These are phyloP conservation scores for Stemphylium lycopersici DNA, from an alignment of 2,329 filamentous ascomycete genomes.

Conservation along the genomic window DNA sequence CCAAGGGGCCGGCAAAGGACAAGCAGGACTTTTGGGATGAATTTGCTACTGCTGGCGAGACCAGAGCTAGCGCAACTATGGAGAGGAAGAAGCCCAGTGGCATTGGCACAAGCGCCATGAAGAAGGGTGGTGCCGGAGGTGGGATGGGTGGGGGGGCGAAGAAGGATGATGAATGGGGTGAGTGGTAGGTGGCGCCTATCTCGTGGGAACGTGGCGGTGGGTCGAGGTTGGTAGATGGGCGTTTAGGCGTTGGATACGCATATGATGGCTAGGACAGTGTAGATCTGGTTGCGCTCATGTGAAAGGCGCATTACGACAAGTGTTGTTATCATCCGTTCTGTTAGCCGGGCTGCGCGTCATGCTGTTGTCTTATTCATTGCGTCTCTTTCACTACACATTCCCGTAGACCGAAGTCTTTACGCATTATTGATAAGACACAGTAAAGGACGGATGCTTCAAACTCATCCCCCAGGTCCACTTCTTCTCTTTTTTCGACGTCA, in stretches of 20 bases:
- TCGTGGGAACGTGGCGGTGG: background rate
- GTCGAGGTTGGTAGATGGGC: background rate
- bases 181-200: constrained; percentile 51
- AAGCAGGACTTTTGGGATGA: constrained; percentile 62
- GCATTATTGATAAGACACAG: no score
- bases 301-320: background rate
- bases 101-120: constrained; percentile 70
- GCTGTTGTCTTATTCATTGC: no score
- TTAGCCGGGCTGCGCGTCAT: background rate
- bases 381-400: no score
- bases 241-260: constrained; percentile 9
- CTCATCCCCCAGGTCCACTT: no score
- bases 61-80: constrained; percentile 27
- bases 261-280: background rate
- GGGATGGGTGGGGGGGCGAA: constrained; percentile 43
- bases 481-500: no score
- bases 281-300: background rate
- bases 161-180: constrained; percentile 65
- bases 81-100: constrained; percentile 52
- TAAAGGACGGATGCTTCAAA: no score
- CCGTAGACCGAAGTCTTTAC: no score
- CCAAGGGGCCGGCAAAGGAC: constrained; percentile 54
- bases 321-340: background rate
- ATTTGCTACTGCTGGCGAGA: constrained; percentile 47
- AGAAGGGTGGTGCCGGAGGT: constrained; percentile 50